These are phyloP conservation scores for Sphagnum tenellum DNA, from an alignment of 225 moss, liverwort and hornwort genomes.

Conservation along the genomic window DNA sequence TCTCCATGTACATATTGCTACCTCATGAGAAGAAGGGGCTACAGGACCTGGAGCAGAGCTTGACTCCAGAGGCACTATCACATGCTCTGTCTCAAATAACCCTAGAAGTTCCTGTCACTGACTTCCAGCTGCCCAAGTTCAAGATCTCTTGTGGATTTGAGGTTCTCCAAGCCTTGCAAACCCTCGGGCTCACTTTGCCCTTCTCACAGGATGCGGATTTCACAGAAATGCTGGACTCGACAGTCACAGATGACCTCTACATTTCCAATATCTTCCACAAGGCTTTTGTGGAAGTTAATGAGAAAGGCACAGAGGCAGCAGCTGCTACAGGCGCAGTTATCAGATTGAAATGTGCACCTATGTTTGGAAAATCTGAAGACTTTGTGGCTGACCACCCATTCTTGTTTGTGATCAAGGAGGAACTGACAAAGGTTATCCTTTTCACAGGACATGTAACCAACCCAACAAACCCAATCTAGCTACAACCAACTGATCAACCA, in stretches of 20 bases:
- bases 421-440: slow-evolving; percentile 58
- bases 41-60: slow-evolving; percentile 46
- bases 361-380: slow-evolving; percentile 36
- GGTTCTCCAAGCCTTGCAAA: slow-evolving; percentile 48
- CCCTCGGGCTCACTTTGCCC: slow-evolving; percentile 51
- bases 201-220: slow-evolving; percentile 66
- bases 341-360: slow-evolving; percentile 30
- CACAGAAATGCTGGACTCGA: slow-evolving; percentile 47
- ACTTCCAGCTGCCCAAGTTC: slow-evolving; percentile 74
- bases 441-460: slow-evolving; percentile 69
- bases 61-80: slow-evolving; percentile 26
- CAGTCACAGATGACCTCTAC: slow-evolving; percentile 28
- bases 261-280: slow-evolving; percentile 76
- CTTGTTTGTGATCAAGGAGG: slow-evolving; percentile 76
- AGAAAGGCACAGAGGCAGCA: slow-evolving; percentile 73
- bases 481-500: not conserved
- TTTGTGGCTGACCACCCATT: slow-evolving; percentile 97
- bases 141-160: slow-evolving; percentile 61
- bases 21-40: slow-evolving; percentile 72
- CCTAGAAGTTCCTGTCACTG: slow-evolving; percentile 44
- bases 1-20: slow-evolving; percentile 78
- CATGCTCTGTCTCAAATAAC: slow-evolving; percentile 38
- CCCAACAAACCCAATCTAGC: slow-evolving; percentile 33
- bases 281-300: slow-evolving; percentile 79
- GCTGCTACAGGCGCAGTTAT: slow-evolving; percentile 41